Conservation (phyloP, 192 early-diverging fungal species). For the Phlyctochytrium bullatum region DNA sequence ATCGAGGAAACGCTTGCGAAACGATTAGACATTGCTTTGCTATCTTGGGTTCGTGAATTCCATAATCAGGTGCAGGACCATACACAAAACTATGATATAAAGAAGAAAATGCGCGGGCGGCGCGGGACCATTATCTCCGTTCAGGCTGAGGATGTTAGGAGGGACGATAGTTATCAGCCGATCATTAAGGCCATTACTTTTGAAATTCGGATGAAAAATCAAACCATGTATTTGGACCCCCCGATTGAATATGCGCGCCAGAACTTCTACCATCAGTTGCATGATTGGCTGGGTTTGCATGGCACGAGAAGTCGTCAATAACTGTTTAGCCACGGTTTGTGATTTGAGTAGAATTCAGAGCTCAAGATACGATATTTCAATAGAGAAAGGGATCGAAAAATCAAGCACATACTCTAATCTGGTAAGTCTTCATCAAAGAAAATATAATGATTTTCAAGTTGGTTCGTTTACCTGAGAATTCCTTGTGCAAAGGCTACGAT, state of each 20-base stretch:
- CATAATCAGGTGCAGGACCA: constrained; percentile 19
- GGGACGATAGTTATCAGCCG: constrained; percentile 39
- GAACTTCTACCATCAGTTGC: constrained; percentile 85
- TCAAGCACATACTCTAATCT: constrained; percentile 63
- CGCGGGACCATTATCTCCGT: constrained; percentile 26
- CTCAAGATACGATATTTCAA: constrained; percentile 82
- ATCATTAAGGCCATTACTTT: constrained; percentile 72
- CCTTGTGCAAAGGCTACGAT: constrained; percentile 76
- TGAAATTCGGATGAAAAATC: constrained; percentile 88
- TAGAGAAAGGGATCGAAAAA: constrained; percentile 49
- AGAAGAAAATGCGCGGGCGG: constrained; percentile 21
- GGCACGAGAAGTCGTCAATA: too few species aligned
- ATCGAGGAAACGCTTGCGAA: constrained; percentile 74
- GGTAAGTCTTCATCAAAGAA: constrained; percentile 21
- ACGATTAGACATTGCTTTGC: constrained; percentile 74
- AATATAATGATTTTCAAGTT: background rate
- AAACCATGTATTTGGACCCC: constrained; percentile 95
- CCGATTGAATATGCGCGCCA: constrained; percentile 92
- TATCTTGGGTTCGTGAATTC: constrained; percentile 28
- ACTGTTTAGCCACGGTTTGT: constrained; percentile 80
- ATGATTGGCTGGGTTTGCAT: constrained; percentile 76
- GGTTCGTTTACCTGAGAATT: constrained; percentile 66
- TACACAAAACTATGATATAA: constrained; percentile 11
- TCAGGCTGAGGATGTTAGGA: constrained; percentile 6
- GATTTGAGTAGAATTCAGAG: constrained; percentile 80